Base-by-base conservation (phyloP, 73 alveolate species). In the Tetrahymena borealis region DNA sequence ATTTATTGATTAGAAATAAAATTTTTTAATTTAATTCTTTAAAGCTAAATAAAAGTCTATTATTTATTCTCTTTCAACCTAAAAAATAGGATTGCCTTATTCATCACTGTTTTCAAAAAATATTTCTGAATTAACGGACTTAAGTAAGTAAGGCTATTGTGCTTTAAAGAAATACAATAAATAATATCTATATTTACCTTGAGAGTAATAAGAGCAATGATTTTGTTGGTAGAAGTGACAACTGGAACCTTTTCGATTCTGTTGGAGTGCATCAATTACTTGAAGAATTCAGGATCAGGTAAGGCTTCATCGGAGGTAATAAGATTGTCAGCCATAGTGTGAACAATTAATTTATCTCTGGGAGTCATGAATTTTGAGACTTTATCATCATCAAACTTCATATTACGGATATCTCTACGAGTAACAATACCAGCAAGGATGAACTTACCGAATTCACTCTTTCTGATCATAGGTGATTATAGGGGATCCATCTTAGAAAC, bases 171-270 rank as follows among this genome's bases (percentile, higher is more conserved):
- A 39, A 9, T 39, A 39, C 43, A 9, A 39, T 39, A 39, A 39
- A 9, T 9, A 9, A 7, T 39, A 39, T 39, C 12, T 9, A 39
- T 39, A 39, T 39, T 60, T 60, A 60, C 95, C 91, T 92, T 92
- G 43, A 92, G 90, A 33, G 77, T 92, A 13, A 93, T 77, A 20
- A 93, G 91, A 39, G 93, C 95, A 79, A 40, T 79, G 18, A 92
- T 92, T 12, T 92, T 39, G 78, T 79, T 92, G 18, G 33, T 90
- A 40, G 90, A 79, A 32, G 90, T 43, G 33, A 85, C 93, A 7
- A 92, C 39, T n/a, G 95, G 95, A 35, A 92, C 33, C 43, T 92
- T 92, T 36, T 92, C 93, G 35, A 92, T 77, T 85, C 91, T 40
- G 38, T 93, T 90, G 16, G 90, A 33, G 38, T 79, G 39, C 95